A percentile compares a stretch with the other conserved stretches of the same genome.
Evolutionary conservation across 73 alveolate species (phyloP).

Genomic region (Paramecium octaurelia): DNA sequence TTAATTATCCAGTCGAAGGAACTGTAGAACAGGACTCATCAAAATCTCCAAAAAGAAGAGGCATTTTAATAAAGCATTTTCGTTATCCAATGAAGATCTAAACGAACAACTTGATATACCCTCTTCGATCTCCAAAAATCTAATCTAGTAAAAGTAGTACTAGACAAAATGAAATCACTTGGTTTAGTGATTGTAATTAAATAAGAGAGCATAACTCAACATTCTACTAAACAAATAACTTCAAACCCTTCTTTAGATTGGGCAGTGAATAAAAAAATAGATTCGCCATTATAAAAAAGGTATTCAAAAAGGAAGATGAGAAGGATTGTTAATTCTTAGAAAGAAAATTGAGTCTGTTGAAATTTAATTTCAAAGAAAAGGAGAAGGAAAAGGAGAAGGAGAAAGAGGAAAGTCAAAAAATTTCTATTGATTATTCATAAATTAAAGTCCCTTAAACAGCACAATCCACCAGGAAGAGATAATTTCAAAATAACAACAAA

Average conservation of each 20-base stretch:
- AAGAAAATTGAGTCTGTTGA: neutral
- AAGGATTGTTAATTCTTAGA: neutral
- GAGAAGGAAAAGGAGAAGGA: neutral
- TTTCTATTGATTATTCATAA: neutral
- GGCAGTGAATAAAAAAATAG: neutral
- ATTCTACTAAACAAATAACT: neutral
- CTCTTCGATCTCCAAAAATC: neutral
- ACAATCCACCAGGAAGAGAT: neutral
- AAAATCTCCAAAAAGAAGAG: neutral
- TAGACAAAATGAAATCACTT: neutral
- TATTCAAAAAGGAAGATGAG: neutral
- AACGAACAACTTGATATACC: neutral
- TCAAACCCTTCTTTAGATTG: neutral
- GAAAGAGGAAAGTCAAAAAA: neutral
- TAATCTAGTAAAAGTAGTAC: neutral
- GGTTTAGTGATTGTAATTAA: neutral
- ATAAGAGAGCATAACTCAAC: neutral
- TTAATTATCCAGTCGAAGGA: constrained; percentile 17
- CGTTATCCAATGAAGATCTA: neutral
- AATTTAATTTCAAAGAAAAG: neutral
- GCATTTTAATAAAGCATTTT: neutral
- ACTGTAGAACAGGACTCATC: neutral
- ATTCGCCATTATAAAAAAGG: neutral
- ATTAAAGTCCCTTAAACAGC: neutral
- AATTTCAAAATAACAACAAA: neutral